Conservation (phyloP, 768 basidiomycete species). For the Lactifluus hygrophoroides region DNA sequence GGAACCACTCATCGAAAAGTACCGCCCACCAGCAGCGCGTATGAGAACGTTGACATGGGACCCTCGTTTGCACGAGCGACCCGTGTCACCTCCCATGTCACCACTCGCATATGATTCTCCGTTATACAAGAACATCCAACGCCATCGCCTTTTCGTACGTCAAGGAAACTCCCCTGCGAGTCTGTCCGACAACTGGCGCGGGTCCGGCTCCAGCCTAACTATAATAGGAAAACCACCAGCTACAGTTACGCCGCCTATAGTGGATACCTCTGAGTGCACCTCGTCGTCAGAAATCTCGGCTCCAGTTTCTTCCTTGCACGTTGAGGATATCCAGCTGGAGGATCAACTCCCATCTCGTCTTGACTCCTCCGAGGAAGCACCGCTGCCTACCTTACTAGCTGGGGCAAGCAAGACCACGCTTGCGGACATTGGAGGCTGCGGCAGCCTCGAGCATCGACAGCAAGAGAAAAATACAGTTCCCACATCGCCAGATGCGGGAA, state of each 20-base stretch:
- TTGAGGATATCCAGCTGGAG: background rate
- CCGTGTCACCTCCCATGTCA: background rate
- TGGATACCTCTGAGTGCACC: too few relatives aligned
- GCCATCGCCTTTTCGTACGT: background rate
- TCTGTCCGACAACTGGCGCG: background rate
- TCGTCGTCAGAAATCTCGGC: background rate
- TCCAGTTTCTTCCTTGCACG: background rate
- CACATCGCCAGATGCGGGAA: too few relatives aligned
- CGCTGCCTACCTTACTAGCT: background rate
- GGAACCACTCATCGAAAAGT: constrained; percentile 4
- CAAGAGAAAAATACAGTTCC: background rate
- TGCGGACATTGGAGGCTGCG: background rate
- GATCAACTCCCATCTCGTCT: background rate
- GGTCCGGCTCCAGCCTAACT: background rate
- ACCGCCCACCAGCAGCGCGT: constrained; percentile 9
- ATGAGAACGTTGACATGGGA: constrained; percentile 11
- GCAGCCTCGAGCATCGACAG: background rate
- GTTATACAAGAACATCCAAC: background rate
- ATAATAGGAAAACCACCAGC: background rate
- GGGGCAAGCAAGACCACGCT: background rate
- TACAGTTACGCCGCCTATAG: too few relatives aligned
- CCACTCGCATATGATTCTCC: background rate
- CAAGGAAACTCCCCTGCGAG: background rate
- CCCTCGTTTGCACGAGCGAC: background rate
- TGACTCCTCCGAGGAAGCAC: background rate